Percentiles rank a stretch among this genome's conserved stretches.
Conservation (phyloP, 2,329 filamentous ascomycete species). For the Diaporthe citrichinensis region DNA sequence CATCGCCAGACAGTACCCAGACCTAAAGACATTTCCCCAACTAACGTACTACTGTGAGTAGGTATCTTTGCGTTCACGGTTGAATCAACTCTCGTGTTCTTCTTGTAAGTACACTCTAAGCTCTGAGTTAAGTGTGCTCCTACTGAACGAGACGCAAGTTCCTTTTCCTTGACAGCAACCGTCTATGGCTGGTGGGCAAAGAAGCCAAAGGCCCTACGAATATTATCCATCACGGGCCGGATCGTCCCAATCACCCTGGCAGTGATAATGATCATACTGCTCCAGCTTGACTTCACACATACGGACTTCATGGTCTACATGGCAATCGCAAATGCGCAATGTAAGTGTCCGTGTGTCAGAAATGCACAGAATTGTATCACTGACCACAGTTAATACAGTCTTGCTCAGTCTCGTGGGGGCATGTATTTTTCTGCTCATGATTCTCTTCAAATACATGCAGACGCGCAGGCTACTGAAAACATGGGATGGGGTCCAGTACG, state of each 20-base stretch:
- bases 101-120: slow-evolving; percentile 20
- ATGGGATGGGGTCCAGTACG: slow-evolving; percentile 31
- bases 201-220: slow-evolving; percentile 8
- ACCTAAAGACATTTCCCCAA: background rate
- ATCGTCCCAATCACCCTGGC: slow-evolving; percentile 31
- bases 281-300: slow-evolving; percentile 36
- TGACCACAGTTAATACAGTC: slow-evolving; percentile 9
- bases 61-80: slow-evolving; percentile 34
- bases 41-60: background rate
- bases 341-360: background rate
- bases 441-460: slow-evolving; percentile 38
- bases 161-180: slow-evolving; percentile 37
- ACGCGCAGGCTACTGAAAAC: slow-evolving; percentile 29
- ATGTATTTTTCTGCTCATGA: slow-evolving; percentile 39
- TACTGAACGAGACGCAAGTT: slow-evolving; percentile 13
- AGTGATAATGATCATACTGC: slow-evolving; percentile 30
- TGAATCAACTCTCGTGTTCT: slow-evolving; percentile 38
- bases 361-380: background rate
- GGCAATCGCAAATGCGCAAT: slow-evolving; percentile 36
- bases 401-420: slow-evolving; percentile 32
- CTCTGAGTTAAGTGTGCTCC: background rate
- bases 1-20: background rate
- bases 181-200: slow-evolving; percentile 40
- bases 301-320: slow-evolving; percentile 28
- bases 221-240: slow-evolving; percentile 28